Evolutionary conservation across 1,284 basidiomycete genomes (phyloP).

Genomic region (Cryptococcus floricola): DNA sequence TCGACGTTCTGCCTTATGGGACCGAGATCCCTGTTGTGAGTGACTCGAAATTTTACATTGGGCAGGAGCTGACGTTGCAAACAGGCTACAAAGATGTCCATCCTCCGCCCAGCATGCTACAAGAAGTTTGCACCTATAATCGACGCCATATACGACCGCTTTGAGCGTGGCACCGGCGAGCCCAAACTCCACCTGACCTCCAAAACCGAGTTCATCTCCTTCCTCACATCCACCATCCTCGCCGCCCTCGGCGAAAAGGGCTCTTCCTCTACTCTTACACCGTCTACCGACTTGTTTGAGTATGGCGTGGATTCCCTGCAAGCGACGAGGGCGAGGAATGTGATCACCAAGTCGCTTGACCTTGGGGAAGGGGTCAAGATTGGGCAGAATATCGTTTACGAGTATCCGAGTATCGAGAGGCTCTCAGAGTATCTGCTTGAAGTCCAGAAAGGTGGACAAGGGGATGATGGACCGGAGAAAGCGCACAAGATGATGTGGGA

Average conservation of each 20-base stretch:
- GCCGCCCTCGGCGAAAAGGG: conserved; percentile 45
- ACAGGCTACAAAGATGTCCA: conserved; percentile 46
- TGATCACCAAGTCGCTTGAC: conserved; percentile 53
- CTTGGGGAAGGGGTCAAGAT: conserved; percentile 42
- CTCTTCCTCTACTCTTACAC: conserved; percentile 21
- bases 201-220: conserved; percentile 47
- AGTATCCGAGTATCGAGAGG: conserved; percentile 41
- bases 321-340: conserved; percentile 57
- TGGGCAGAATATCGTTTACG: conserved; percentile 52
- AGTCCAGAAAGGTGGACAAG: conserved; percentile 32
- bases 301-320: conserved; percentile 59
- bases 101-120: conserved; percentile 51
- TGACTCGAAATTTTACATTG: neutral
- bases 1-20: conserved; percentile 53
- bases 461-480: conserved; percentile 19
- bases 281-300: conserved; percentile 39
- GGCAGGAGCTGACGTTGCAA: neutral
- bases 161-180: conserved; percentile 50
- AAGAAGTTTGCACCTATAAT: conserved; percentile 56
- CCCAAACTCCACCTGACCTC: conserved; percentile 43
- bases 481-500: conserved; percentile 49
- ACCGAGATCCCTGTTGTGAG: conserved; percentile 39
- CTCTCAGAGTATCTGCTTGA: conserved; percentile 34
- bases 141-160: conserved; percentile 53
- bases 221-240: conserved; percentile 47